Evolutionary conservation across 2,329 filamentous ascomycete species (phyloP), one percentile per base, ranked within the genome.

Genomic region (Diaporthe aspalathi): DNA sequence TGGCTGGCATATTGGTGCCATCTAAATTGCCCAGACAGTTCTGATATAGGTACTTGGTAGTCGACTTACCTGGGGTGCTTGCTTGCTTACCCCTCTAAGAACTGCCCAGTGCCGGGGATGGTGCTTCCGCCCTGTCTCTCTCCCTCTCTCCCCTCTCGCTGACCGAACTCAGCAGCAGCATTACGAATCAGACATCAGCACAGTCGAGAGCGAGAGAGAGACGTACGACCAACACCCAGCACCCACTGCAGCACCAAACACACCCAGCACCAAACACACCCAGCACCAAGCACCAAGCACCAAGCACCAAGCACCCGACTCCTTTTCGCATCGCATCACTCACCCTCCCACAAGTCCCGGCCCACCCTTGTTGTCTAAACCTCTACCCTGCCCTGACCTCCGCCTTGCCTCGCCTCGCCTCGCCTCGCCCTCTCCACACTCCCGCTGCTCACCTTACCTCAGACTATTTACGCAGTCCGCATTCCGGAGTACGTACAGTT

Each of bases 101-200:
- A n/a, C n/a, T n/a, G n/a, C 60, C 14, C 35, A 43, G 38, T 32
- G 27, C 27, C 60, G 60, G 60, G 9, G 2, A 22, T 35, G 27
- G 40, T 16, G 43, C 27, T 20, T 43, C 60, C 27, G 35, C 5
- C 35, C 9, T 38, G 35, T 38, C 47, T 49, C 47, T 22, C 43
- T 47, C 27, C 3, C 57, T 63, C 27, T 63, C 60, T 43, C 60
- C 27, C 3, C 57, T 63, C 27, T 63, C 60, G 60, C 60, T 63
- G 43, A 63, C 60, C 60, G 60, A 63, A 49, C 60, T 35, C 57
- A 63, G 27, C 57, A 63, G 5, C 56, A 60, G 43, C 47, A 62
- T 63, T 63, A 63, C 57, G 57, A 63, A 63, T 63, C 57, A 63
- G 43, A 47, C n/a, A 35, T 47, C 43, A 63, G n/a, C n/a, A n/a